These are phyloP conservation scores for Phytopythium ostracodes DNA, from an alignment of 352 stramenopile genomes.

Conservation along the genomic window DNA sequence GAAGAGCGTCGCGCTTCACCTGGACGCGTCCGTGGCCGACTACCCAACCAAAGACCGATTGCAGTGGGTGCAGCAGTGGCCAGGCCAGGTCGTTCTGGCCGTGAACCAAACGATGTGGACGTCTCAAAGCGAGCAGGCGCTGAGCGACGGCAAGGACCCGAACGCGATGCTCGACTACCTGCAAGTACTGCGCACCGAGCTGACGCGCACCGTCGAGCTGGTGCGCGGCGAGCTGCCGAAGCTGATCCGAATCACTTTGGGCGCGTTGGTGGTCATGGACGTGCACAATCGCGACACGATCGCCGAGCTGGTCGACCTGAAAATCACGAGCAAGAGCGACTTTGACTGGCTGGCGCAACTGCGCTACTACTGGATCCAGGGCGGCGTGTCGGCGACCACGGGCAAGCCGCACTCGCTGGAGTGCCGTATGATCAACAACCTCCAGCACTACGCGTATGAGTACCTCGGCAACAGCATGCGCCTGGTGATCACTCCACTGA, in stretches of 20 bases:
- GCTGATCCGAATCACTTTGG: conserved; percentile 87
- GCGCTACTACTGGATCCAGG: conserved; percentile 90
- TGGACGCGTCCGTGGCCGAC: conserved; percentile 85
- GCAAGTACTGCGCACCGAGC: conserved; percentile 60
- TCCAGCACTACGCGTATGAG: conserved; percentile 90
- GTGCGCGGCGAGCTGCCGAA: conserved; percentile 93
- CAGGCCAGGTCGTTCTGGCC: conserved; percentile 89
- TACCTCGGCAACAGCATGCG: conserved; percentile 91
- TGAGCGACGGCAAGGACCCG: conserved; percentile 27
- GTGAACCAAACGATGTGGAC: conserved; percentile 94
- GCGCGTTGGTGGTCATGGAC: conserved; percentile 93
- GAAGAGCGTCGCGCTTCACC: conserved; percentile 70
- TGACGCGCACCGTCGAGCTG: conserved; percentile 89
- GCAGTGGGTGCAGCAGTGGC: conserved; percentile 91
- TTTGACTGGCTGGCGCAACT: conserved; percentile 94
- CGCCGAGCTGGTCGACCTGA: conserved; percentile 82
- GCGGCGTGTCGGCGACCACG: conserved; percentile 76
- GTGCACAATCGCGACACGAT: conserved; percentile 95
- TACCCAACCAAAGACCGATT: conserved; percentile 86
- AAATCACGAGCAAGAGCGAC: conserved; percentile 75
- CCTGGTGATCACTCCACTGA: conserved; percentile 91
- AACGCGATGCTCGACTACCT: conserved; percentile 61
- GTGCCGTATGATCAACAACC: conserved; percentile 92
- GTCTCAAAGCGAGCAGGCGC: conserved; percentile 71
- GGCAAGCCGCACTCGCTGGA: conserved; percentile 85